Base-by-base conservation (phyloP, 805 yeast species). In the Kockiozyma suomiensis region DNA sequence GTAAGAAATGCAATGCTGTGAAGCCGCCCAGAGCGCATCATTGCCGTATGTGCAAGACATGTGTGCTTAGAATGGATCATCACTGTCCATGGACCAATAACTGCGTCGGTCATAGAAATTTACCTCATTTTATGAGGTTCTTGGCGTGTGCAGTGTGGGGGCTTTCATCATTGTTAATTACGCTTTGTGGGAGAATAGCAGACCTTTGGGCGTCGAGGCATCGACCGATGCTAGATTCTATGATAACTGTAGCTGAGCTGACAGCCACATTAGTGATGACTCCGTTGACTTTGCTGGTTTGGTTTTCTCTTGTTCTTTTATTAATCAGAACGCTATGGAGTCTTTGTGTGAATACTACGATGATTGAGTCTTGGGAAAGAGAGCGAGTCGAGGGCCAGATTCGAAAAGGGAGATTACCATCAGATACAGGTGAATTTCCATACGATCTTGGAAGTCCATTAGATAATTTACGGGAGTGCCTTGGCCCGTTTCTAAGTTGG, bases 61-160 rank as follows among this genome's bases (percentile, higher is more conserved):
- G 97, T 73, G 86, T 91, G n/a, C 72, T 91, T 58, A 82, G 83
- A 70, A 92, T 91, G 97, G 97, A 91, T 72, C 97, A 91, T 71
- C 97, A 91, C 74, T 86, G 87, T 71, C 97, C 97, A 0, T 92
- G 97, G 97, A 90, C 96, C 0, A 82, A 83, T 72, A 92, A 89
- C 70, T 92, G 97, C 70, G 93, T 92, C 21, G 97, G 97, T 0
- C 84, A 83, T 70, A 72, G 73, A 0, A 92, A 92, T 70, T 78
- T 83, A 72, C 90, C 96, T 0, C 92, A 89, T 71, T 92, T 92
- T 70, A 68, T 88, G 63, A 76, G 97, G 56, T 92, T 92, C 70
- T 69, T 92, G 37, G 67, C 79, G 10, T 86, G 91, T 88, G 85
- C 88, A 12, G 60, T 64, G 6, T 65, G 69, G 42, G 65, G 73